Evolutionary conservation across 495 filamentous ascomycete species (phyloP).

Genomic region (Daldinia concentrica): DNA sequence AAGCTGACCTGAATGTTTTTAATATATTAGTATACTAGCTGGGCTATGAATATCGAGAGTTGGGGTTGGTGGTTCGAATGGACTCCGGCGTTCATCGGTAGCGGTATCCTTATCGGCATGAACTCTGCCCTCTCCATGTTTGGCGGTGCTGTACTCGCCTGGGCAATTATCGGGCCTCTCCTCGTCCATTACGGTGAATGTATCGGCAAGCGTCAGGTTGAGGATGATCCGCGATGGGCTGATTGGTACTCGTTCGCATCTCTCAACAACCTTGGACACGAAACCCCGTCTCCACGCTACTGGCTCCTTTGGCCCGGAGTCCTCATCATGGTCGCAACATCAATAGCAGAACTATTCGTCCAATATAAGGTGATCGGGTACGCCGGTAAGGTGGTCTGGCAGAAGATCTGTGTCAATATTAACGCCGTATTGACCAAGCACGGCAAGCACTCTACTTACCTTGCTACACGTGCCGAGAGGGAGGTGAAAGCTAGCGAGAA

Average conservation of each 20-base stretch:
- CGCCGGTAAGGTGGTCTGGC: constrained; percentile 61
- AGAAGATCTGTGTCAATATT: constrained; percentile 54
- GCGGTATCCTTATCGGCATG: constrained; percentile 71
- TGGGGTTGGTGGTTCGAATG: constrained; percentile 74
- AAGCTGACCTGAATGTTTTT: background rate
- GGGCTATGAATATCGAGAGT: constrained; percentile 67
- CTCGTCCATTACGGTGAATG: constrained; percentile 65
- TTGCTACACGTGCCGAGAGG: constrained; percentile 54
- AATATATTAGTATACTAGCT: constrained; percentile 54
- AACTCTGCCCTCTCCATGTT: constrained; percentile 73
- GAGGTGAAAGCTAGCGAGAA: constrained; percentile 46
- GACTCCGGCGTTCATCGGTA: constrained; percentile 74
- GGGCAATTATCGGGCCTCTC: constrained; percentile 71
- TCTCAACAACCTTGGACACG: constrained; percentile 55
- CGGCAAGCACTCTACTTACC: constrained; percentile 58
- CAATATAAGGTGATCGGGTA: constrained; percentile 69
- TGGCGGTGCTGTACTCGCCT: constrained; percentile 65
- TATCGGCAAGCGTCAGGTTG: constrained; percentile 54
- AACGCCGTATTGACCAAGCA: constrained; percentile 50
- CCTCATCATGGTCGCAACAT: constrained; percentile 69
- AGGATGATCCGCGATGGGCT: constrained; percentile 62
- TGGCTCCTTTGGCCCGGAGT: constrained; percentile 76
- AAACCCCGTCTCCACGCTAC: constrained; percentile 66
- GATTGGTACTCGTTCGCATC: constrained; percentile 60
- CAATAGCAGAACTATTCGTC: constrained; percentile 67